Percentiles rank a stretch among this genome's conserved stretches.
Conservation (phyloP, 495 filamentous ascomycete species). For the Extremus antarcticus region DNA sequence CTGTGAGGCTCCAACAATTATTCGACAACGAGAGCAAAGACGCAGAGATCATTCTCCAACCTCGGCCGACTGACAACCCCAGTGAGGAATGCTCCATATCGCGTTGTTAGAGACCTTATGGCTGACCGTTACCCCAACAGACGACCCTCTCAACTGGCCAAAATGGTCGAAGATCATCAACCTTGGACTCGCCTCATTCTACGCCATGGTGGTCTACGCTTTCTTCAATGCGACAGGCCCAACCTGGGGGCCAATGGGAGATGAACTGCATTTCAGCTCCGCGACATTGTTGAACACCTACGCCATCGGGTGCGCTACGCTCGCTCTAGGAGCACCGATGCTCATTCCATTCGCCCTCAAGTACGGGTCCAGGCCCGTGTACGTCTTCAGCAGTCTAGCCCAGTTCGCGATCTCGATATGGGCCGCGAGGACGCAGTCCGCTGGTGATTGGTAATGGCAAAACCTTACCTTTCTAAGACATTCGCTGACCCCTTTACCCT, state of each 20-base stretch:
- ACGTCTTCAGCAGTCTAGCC: slow-evolving; percentile 30
- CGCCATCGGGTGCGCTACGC: slow-evolving; percentile 30
- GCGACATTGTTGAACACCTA: slow-evolving; percentile 32
- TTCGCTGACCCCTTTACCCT: too few species aligned
- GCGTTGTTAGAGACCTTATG: background rate
- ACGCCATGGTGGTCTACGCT: slow-evolving; percentile 32
- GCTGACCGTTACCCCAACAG: background rate
- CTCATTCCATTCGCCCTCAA: slow-evolving; percentile 39
- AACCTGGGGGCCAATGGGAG: slow-evolving; percentile 34
- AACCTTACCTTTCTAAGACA: too few species aligned
- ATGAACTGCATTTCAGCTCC: slow-evolving; percentile 30
- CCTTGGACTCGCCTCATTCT: slow-evolving; percentile 33
- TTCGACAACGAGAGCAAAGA: background rate
- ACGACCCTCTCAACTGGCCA: slow-evolving; percentile 14
- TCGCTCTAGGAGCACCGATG: slow-evolving; percentile 35
- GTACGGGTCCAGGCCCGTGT: slow-evolving; percentile 37
- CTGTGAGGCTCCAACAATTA: slow-evolving; percentile 8
- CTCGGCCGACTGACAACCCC: slow-evolving; percentile 9
- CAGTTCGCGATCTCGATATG: slow-evolving; percentile 34
- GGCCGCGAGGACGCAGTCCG: slow-evolving; percentile 28
- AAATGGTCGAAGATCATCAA: slow-evolving; percentile 30
- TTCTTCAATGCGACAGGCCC: slow-evolving; percentile 34
- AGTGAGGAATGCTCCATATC: slow-evolving; percentile 2
- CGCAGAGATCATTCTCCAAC: slow-evolving; percentile 14
- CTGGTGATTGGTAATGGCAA: slow-evolving; percentile 28